Evolutionary conservation across 805 yeast genomes (phyloP).

Genomic region (Pichia paraexigua): DNA sequence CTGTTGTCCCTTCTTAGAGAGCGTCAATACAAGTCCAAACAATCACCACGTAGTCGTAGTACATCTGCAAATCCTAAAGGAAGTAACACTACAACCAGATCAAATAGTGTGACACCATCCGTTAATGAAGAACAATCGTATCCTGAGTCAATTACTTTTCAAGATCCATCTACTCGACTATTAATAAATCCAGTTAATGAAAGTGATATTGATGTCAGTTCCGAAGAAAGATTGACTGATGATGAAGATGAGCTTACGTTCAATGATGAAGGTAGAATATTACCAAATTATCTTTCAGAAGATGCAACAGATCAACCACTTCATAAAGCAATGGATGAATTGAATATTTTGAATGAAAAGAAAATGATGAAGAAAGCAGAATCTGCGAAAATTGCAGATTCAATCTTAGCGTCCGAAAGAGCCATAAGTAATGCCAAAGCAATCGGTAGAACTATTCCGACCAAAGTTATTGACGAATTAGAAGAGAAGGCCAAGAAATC

Average conservation of each 20-base stretch:
- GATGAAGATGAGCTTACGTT: slow-evolving; percentile 53
- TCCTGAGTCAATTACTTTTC: slow-evolving; percentile 52
- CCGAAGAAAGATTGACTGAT: slow-evolving; percentile 55
- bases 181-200: slow-evolving; percentile 2
- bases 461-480: slow-evolving; percentile 24
- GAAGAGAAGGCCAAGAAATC: slow-evolving; percentile 27
- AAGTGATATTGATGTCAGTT: slow-evolving; percentile 28
- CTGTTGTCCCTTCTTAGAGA: slow-evolving; percentile 25
- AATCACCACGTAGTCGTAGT: slow-evolving; percentile 17
- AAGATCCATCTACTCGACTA: slow-evolving; percentile 67
- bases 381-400: slow-evolving; percentile 45
- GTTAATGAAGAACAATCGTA: slow-evolving; percentile 6
- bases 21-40: slow-evolving; percentile 16
- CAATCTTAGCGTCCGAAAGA: slow-evolving; percentile 49
- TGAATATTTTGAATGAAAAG: slow-evolving; percentile 18
- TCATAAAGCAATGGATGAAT: slow-evolving; percentile 17
- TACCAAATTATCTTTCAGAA: slow-evolving; percentile 46
- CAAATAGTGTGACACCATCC: slow-evolving; percentile 4
- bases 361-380: slow-evolving; percentile 36
- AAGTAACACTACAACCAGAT: slow-evolving; percentile 6
- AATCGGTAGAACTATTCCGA: slow-evolving; percentile 29
- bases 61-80: slow-evolving; percentile 7
- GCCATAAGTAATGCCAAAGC: slow-evolving; percentile 51
- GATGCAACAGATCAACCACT: slow-evolving; percentile 1
- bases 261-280: slow-evolving; percentile 50